These are phyloP conservation scores for Leccinum boreale DNA, from an alignment of 768 basidiomycete species.

Conservation along the genomic window DNA sequence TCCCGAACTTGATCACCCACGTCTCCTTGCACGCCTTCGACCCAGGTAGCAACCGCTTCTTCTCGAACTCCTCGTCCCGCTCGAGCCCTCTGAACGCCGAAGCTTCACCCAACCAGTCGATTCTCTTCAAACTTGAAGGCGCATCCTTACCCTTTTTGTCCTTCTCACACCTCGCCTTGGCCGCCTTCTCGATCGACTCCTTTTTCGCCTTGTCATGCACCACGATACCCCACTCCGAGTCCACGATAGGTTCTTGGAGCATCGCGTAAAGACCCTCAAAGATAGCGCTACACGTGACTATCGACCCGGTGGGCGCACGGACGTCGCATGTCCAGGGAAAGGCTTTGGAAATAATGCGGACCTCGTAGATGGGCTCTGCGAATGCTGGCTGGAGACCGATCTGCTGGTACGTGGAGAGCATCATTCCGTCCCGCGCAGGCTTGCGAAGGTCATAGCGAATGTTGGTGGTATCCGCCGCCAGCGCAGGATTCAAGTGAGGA, in stretches of 20 bases:
- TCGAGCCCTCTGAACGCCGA: constrained; percentile 63
- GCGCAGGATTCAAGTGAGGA: constrained; percentile 50
- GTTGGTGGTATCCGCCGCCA: constrained; percentile 50
- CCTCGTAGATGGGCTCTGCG: constrained; percentile 26
- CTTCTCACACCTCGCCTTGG: constrained; percentile 44
- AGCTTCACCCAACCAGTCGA: constrained; percentile 61
- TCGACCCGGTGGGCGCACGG: constrained; percentile 27
- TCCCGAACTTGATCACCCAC: constrained; percentile 54
- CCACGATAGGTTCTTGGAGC: constrained; percentile 52
- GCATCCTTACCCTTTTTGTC: constrained; percentile 26
- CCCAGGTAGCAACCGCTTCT: constrained; percentile 48
- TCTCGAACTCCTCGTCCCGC: constrained; percentile 54
- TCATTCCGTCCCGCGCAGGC: constrained; percentile 40
- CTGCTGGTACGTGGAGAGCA: constrained; percentile 40
- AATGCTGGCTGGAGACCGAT: constrained; percentile 38
- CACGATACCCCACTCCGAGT: constrained; percentile 68
- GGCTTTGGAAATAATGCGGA: constrained; percentile 55
- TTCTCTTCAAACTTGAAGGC: constrained; percentile 47
- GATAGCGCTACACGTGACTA: constrained; percentile 48
- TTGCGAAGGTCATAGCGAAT: constrained; percentile 49
- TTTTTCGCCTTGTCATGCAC: constrained; percentile 40
- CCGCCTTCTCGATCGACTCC: constrained; percentile 47
- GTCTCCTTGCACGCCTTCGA: constrained; percentile 44
- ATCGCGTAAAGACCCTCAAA: constrained; percentile 50
- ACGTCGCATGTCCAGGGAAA: constrained; percentile 71